These are phyloP conservation scores for Penicillium atrosanguineum DNA, from an alignment of 495 filamentous ascomycete genomes.

Conservation along the genomic window DNA sequence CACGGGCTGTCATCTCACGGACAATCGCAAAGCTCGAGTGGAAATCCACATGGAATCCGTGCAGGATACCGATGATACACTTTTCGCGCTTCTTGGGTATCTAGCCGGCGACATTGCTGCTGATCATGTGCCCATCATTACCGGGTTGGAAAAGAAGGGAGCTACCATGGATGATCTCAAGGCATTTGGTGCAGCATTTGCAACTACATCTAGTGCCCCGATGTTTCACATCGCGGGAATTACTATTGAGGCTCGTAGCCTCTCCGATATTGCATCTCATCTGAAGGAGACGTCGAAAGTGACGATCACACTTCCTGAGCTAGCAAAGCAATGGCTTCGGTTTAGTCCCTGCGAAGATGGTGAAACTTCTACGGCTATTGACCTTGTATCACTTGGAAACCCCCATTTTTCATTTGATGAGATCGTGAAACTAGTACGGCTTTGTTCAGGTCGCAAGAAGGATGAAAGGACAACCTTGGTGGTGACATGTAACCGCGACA, in stretches of 20 bases:
- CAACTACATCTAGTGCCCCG: conserved; percentile 25
- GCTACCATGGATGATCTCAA: conserved; percentile 25
- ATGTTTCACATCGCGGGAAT: conserved; percentile 33
- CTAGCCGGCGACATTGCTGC: conserved; percentile 16
- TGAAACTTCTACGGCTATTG: conserved; percentile 9
- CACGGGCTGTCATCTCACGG: conserved; percentile 16
- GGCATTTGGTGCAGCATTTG: conserved; percentile 35
- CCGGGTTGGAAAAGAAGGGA: conserved; percentile 14
- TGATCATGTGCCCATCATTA: conserved; percentile 22
- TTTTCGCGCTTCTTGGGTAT: conserved; percentile 32
- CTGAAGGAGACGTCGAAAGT: background rate
- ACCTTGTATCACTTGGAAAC: conserved; percentile 33
- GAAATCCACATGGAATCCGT: conserved; percentile 7
- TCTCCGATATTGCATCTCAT: background rate
- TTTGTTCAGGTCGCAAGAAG: conserved; percentile 17
- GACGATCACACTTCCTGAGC: conserved; percentile 1
- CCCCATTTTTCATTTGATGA: conserved; percentile 32
- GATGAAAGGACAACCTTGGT: conserved; percentile 4
- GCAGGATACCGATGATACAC: conserved; percentile 14
- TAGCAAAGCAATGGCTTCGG: conserved; percentile 8
- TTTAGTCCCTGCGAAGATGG: conserved; percentile 14
- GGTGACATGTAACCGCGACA: conserved; percentile 21
- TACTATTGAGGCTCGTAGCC: conserved; percentile 19
- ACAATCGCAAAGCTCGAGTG: conserved; percentile 9
- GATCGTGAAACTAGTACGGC: conserved; percentile 7